Percentiles rank a stretch among this genome's conserved stretches.
These are phyloP conservation scores for Symbiotaphrina buchneri DNA, from an alignment of 495 filamentous ascomycete species.

Conservation along the genomic window DNA sequence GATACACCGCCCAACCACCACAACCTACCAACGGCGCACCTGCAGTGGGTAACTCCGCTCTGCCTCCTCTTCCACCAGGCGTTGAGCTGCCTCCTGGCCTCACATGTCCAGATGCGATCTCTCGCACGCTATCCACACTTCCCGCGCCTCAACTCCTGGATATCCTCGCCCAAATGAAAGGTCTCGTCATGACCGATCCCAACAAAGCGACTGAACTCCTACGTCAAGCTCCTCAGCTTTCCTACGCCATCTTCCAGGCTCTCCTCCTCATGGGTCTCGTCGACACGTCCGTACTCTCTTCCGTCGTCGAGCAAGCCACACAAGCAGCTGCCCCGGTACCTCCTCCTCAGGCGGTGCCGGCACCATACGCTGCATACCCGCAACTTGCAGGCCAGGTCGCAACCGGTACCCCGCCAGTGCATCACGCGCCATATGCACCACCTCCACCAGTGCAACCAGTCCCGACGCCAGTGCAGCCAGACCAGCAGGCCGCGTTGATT, in stretches of 20 bases:
- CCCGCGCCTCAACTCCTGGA: constrained; percentile 81
- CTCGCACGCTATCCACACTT: constrained; percentile 63
- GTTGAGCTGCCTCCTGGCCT: constrained; percentile 62
- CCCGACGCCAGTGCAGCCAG: constrained; percentile 11
- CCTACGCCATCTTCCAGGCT: constrained; percentile 90
- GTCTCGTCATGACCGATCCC: constrained; percentile 58
- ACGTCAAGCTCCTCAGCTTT: constrained; percentile 72
- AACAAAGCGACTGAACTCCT: constrained; percentile 71
- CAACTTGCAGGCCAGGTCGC: constrained; percentile 5
- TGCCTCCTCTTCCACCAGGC: constrained; percentile 70
- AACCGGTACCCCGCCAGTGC: constrained; percentile 31
- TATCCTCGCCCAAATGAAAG: constrained; percentile 87
- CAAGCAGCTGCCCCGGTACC: constrained; percentile 12
- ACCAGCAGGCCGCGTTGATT: constrained; percentile 39
- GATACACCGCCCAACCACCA: constrained; percentile 15
- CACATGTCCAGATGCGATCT: constrained; percentile 75
- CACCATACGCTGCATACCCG: constrained; percentile 3
- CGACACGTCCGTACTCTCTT: constrained; percentile 33
- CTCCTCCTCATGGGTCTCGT: constrained; percentile 86
- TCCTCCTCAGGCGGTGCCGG: constrained; percentile 5
- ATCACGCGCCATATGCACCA: constrained; percentile 17
- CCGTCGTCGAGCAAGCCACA: constrained; percentile 31
- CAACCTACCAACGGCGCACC: constrained; percentile 7
- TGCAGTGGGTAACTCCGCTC: constrained; percentile 9
- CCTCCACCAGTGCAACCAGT: constrained; percentile 17